Percentiles rank a stretch among this genome's conserved stretches.
These are phyloP conservation scores for Gomphus sp. DNA, from an alignment of 1,284 basidiomycete genomes.

Conservation along the genomic window DNA sequence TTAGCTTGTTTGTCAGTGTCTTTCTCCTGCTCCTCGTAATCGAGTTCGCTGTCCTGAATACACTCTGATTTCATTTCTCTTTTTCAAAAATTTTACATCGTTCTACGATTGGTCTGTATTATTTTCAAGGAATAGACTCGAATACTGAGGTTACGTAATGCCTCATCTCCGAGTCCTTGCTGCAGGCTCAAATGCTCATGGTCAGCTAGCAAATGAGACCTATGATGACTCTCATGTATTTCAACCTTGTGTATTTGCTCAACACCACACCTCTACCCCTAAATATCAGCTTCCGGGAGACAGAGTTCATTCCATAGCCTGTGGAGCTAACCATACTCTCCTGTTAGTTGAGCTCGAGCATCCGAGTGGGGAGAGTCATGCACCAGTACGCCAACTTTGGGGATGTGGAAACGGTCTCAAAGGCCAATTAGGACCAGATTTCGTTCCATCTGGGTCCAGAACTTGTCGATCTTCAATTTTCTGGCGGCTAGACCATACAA, in stretches of 20 bases:
- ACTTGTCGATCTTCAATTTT: conserved; percentile 30
- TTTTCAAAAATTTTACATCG: not conserved
- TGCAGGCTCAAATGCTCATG: conserved; percentile 70
- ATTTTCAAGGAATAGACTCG: not conserved
- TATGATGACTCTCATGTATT: conserved; percentile 52
- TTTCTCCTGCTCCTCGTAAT: conserved; percentile 3
- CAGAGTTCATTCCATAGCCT: conserved; percentile 34
- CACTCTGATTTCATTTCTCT: not conserved
- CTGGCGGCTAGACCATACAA: conserved; percentile 26
- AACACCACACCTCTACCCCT: conserved; percentile 6
- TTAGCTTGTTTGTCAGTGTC: not conserved
- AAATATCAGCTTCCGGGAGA: not conserved
- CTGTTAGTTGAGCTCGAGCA: conserved; percentile 31
- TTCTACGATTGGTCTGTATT: not conserved
- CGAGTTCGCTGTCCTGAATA: not conserved
- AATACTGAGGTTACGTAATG: not conserved
- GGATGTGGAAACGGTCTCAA: conserved; percentile 52
- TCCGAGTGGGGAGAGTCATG: conserved; percentile 7
- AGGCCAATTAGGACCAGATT: conserved; percentile 50
- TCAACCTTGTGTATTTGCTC: conserved; percentile 33
- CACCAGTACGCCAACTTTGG: conserved; percentile 40
- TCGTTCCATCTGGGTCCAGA: conserved; percentile 12
- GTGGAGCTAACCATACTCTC: conserved; percentile 62
- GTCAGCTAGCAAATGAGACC: conserved; percentile 58
- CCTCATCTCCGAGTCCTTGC: conserved; percentile 23